phyloP scores from a whole-genome alignment of 2,329 filamentous ascomycete species.

The Volutella citrinella region DNA sequence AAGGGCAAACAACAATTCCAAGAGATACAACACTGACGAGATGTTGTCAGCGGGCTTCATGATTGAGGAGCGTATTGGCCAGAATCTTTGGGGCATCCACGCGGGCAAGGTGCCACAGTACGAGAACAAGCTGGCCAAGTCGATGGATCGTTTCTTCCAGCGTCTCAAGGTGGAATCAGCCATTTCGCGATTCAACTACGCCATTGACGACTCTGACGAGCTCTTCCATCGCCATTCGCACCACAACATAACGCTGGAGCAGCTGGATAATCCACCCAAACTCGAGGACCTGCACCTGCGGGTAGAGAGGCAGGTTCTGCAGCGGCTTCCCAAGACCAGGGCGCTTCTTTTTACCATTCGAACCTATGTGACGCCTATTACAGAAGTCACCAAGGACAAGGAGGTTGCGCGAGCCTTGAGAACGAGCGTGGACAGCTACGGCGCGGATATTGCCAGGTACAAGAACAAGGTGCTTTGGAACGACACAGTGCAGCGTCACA shows the following conservation, averaged over 20 bases:
- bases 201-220: not conserved
- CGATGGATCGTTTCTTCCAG: slow-evolving; percentile 1
- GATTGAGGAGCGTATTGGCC: not conserved
- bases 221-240: not conserved
- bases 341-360: not conserved
- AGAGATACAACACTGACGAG: too few species aligned
- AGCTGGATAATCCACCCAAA: not conserved
- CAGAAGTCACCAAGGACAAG: not conserved
- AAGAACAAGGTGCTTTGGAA: slow-evolving; percentile 1
- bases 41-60: not conserved
- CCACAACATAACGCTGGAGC: slow-evolving; percentile 1
- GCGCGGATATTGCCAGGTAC: not conserved
- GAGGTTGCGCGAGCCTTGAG: not conserved
- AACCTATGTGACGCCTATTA: not conserved
- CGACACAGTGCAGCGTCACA: not conserved
- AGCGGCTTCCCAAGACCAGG: not conserved
- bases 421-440: not conserved
- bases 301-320: not conserved
- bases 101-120: slow-evolving; percentile 1
- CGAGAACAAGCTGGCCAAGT: not conserved
- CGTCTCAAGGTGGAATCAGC: not conserved
- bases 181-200: not conserved
- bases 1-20: too few species aligned
- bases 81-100: not conserved
- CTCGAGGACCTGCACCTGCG: slow-evolving; percentile 1